Percentiles rank a stretch among this genome's conserved stretches.
Conservation (phyloP, 2,329 filamentous ascomycete genomes). For the Neonectria faginata region DNA sequence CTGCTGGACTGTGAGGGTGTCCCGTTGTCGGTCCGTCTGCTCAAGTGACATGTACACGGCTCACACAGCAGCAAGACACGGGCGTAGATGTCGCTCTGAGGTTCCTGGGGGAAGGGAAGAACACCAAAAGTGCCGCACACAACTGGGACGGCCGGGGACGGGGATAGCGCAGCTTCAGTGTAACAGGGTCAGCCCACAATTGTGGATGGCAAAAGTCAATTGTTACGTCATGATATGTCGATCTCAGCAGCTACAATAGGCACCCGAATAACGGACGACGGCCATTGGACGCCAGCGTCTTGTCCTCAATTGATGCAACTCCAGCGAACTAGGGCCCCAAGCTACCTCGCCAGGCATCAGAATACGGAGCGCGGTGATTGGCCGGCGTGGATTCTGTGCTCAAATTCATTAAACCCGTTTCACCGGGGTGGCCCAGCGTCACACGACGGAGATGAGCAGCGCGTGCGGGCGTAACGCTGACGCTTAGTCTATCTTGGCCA, state of each 20-base stretch:
- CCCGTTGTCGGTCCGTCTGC: not conserved
- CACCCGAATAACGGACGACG: not conserved
- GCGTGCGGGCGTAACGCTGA: not conserved
- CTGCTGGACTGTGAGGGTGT: not conserved
- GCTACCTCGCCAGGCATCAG: too few species aligned
- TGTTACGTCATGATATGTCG: not conserved
- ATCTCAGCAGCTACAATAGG: not conserved
- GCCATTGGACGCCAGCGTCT: not conserved
- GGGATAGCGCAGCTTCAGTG: not conserved
- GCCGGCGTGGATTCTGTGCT: too few species aligned
- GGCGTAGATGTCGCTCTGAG: not conserved
- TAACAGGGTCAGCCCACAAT: not conserved
- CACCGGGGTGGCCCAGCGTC: not conserved
- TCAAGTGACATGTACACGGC: not conserved
- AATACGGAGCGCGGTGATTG: too few species aligned
- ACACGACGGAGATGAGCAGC: not conserved
- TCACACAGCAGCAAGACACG: not conserved
- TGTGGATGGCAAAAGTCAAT: not conserved
- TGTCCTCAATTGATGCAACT: not conserved
- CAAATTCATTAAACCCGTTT: too few species aligned
- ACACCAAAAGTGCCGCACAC: not conserved
- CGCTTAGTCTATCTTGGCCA: too few species aligned
- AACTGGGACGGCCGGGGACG: not conserved
- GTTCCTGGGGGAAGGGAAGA: not conserved
- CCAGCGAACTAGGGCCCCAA: too few species aligned